Evolutionary conservation across 257 asterid genomes (phyloP).

Genomic region (Asclepias syriaca): DNA sequence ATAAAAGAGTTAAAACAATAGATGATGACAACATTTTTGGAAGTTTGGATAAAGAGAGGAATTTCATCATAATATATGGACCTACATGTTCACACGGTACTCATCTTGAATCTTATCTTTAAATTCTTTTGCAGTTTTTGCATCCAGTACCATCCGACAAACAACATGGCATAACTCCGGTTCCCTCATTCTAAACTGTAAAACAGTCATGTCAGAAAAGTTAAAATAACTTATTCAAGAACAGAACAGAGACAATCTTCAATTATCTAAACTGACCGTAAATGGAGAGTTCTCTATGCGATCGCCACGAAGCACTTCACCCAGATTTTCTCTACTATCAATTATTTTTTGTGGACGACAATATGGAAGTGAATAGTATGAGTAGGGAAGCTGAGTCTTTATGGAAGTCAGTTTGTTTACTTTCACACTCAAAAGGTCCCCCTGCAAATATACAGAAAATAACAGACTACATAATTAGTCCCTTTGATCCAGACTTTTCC

Average conservation of each 20-base stretch:
- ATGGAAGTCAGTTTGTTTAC: slow-evolving; percentile 58
- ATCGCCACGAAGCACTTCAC: slow-evolving; percentile 77
- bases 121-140: slow-evolving; percentile 47
- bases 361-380: slow-evolving; percentile 55
- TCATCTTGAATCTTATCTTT: slow-evolving; percentile 60
- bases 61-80: background rate
- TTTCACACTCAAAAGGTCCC: slow-evolving; percentile 54
- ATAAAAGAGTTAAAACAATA: background rate
- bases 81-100: slow-evolving; percentile 53
- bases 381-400: slow-evolving; percentile 61
- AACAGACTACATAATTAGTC: slow-evolving; percentile 41
- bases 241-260: background rate
- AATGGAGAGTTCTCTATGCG: slow-evolving; percentile 70
- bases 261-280: slow-evolving; percentile 29
- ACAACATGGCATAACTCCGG: slow-evolving; percentile 49
- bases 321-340: slow-evolving; percentile 67
- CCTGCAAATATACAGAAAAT: slow-evolving; percentile 27
- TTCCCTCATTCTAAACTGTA: slow-evolving; percentile 64
- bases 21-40: background rate
- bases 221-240: background rate
- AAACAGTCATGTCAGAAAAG: background rate
- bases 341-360: slow-evolving; percentile 49
- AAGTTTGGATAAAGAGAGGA: background rate
- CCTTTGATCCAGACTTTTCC: slow-evolving; percentile 41
- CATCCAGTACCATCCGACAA: slow-evolving; percentile 33